Conservation (phyloP, 495 filamentous ascomycete species). For the Pyronema domesticum region DNA sequence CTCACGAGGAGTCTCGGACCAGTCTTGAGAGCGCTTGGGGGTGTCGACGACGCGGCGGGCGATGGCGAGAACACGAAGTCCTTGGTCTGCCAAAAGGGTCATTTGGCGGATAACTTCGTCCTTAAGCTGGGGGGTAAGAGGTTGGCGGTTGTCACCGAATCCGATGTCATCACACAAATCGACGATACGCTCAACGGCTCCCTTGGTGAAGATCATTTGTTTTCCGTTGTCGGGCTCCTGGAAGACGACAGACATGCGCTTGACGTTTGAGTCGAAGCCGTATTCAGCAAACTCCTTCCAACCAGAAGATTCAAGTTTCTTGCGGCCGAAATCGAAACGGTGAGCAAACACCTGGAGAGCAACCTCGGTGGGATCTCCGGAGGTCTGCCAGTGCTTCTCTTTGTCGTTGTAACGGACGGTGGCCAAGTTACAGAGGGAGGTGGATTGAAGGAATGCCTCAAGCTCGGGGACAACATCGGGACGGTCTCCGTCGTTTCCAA, state of each 20-base stretch:
- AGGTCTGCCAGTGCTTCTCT: constrained; percentile 45
- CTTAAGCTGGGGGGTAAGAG: constrained; percentile 41
- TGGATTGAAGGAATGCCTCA: constrained; percentile 45
- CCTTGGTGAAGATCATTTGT: constrained; percentile 52
- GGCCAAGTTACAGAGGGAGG: constrained; percentile 66
- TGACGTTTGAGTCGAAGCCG: constrained; percentile 65
- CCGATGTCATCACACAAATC: constrained; percentile 50
- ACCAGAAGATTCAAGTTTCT: constrained; percentile 33
- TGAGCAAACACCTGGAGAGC: constrained; percentile 63
- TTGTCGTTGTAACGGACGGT: constrained; percentile 42
- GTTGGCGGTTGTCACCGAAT: constrained; percentile 31
- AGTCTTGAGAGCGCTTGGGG: constrained; percentile 7
- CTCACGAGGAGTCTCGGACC: constrained; percentile 20
- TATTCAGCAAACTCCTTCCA: constrained; percentile 57
- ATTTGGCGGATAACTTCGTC: constrained; percentile 45
- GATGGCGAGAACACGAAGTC: constrained; percentile 65
- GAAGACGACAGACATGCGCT: constrained; percentile 71
- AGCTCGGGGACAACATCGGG: constrained; percentile 31
- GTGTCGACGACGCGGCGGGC: constrained; percentile 32
- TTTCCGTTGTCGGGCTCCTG: constrained; percentile 23
- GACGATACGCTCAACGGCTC: constrained; percentile 62
- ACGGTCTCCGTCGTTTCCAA: constrained; percentile 12
- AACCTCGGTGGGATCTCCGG: constrained; percentile 71
- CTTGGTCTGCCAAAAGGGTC: constrained; percentile 49
- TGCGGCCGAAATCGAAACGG: constrained; percentile 47